These are phyloP conservation scores for Leishmania tropica DNA, from an alignment of 208 protist genomes.

Conservation along the genomic window DNA sequence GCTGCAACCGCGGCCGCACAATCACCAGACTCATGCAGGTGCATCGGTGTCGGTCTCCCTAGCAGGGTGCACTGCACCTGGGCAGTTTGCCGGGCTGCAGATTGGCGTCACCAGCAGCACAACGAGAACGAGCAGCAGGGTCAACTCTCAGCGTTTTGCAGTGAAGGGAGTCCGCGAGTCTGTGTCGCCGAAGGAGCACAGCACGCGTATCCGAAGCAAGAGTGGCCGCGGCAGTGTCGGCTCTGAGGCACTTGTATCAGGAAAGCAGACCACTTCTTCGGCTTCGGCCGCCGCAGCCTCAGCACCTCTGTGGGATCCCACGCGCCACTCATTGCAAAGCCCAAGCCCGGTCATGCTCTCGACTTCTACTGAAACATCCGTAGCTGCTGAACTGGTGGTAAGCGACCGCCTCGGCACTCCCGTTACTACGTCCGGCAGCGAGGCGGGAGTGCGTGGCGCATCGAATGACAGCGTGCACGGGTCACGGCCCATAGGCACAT, in stretches of 20 bases:
- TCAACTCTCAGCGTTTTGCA: slow-evolving; percentile 25
- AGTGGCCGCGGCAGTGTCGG: not conserved
- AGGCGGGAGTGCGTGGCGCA: not conserved
- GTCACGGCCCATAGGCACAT: not conserved
- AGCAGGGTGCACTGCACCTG: not conserved
- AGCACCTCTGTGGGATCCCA: not conserved
- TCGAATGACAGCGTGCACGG: not conserved
- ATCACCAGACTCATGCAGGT: not conserved
- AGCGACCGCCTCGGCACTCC: not conserved
- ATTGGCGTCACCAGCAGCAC: slow-evolving; percentile 1
- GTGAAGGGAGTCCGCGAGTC: slow-evolving; percentile 1
- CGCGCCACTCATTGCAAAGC: not conserved
- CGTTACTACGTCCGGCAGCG: not conserved
- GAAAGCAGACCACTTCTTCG: not conserved
- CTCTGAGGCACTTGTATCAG: not conserved
- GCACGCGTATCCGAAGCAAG: not conserved
- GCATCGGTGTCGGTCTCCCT: no score
- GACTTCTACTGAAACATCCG: not conserved
- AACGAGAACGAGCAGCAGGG: not conserved
- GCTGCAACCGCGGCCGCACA: not conserved
- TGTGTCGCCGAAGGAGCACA: not conserved
- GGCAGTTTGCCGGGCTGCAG: not conserved
- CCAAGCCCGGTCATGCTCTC: not conserved
- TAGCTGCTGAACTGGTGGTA: not conserved
- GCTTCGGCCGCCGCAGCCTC: not conserved